phyloP scores from a whole-genome alignment of 176 grass and related monocot genomes.

The Aegilops tauschii region DNA sequence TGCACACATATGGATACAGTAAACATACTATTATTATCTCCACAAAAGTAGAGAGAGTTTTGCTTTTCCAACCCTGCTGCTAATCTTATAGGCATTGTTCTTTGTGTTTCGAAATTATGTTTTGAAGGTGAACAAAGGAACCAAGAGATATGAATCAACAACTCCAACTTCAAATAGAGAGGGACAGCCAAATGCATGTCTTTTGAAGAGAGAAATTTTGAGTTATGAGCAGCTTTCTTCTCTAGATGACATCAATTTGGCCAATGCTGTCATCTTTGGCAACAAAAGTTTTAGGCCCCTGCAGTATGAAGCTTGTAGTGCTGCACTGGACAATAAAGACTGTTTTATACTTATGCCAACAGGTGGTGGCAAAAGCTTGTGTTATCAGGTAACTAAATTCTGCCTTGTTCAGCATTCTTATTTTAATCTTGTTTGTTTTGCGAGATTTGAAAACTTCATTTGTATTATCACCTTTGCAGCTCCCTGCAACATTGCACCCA shows the following conservation, averaged over 20 bases:
- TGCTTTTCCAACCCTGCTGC: neutral
- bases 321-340: slow-evolving; percentile 63
- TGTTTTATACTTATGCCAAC: slow-evolving; percentile 94
- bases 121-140: slow-evolving; percentile 45
- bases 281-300: slow-evolving; percentile 69
- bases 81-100: neutral
- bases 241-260: slow-evolving; percentile 63
- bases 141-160: slow-evolving; percentile 13
- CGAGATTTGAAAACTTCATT: slow-evolving; percentile 1
- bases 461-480: slow-evolving; percentile 53
- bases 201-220: slow-evolving; percentile 34
- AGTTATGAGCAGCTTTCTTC: slow-evolving; percentile 57
- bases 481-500: slow-evolving; percentile 84
- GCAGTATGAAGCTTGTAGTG: slow-evolving; percentile 77
- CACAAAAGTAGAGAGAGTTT: neutral
- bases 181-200: slow-evolving; percentile 3
- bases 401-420: neutral
- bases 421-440: neutral
- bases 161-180: slow-evolving; percentile 36
- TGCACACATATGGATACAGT: neutral
- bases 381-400: slow-evolving; percentile 68
- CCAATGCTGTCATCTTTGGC: slow-evolving; percentile 90
- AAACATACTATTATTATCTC: neutral
- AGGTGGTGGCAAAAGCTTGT: slow-evolving; percentile 92
- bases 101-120: neutral